These are phyloP conservation scores for Salix brachista DNA, from an alignment of 345 rosid species.

Conservation along the genomic window DNA sequence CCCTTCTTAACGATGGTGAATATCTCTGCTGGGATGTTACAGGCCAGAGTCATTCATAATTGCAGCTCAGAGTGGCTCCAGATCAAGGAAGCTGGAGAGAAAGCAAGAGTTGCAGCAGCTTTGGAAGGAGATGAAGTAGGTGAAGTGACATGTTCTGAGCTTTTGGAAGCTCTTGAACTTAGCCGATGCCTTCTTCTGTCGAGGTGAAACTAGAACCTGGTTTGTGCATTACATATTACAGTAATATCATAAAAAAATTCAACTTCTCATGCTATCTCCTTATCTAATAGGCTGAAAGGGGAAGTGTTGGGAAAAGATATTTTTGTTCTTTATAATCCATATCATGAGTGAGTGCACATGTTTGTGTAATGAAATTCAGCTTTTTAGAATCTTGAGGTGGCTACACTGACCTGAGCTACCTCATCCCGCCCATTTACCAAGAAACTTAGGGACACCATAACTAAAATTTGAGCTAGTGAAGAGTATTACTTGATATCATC, in stretches of 20 bases:
- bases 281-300: neutral
- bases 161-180: constrained; percentile 95
- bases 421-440: neutral
- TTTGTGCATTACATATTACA: neutral
- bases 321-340: neutral
- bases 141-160: constrained; percentile 88
- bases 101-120: constrained; percentile 66
- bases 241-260: neutral
- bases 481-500: neutral
- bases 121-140: constrained; percentile 80
- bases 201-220: constrained; percentile 51
- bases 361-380: neutral
- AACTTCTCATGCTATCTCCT: neutral
- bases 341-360: neutral
- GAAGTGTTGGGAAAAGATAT: neutral
- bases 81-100: constrained; percentile 86
- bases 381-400: neutral
- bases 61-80: constrained; percentile 78
- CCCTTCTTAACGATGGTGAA: constrained; percentile 2
- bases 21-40: constrained; percentile 13
- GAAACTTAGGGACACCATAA: neutral
- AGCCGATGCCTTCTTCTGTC: constrained; percentile 87
- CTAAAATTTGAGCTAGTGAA: constrained; percentile 5
- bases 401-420: neutral
- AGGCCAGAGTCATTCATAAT: constrained; percentile 95